These are phyloP conservation scores for Hymenotorrendiella dingleyae DNA, from an alignment of 2,329 filamentous ascomycete species.

Conservation along the genomic window DNA sequence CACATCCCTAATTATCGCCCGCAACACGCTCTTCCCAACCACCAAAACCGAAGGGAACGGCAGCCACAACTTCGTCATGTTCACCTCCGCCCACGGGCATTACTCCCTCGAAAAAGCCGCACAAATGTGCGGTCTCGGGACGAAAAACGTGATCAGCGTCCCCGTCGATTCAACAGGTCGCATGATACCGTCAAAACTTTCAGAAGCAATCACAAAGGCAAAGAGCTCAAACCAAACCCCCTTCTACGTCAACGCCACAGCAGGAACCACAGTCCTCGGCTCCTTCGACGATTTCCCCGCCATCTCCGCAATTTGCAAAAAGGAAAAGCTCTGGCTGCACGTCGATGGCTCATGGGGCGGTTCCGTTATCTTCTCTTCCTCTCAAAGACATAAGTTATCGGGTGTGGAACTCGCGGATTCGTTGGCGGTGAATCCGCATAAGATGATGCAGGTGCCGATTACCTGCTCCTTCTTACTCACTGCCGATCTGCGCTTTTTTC, in stretches of 20 bases:
- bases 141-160: conserved; percentile 64
- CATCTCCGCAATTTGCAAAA: conserved; percentile 64
- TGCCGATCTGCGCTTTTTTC: conserved; percentile 69
- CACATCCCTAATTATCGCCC: conserved; percentile 78
- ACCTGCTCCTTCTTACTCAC: conserved; percentile 87
- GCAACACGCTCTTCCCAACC: conserved; percentile 76
- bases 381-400: conserved; percentile 56
- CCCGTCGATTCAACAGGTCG: conserved; percentile 66
- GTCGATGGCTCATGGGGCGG: conserved; percentile 92
- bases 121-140: conserved; percentile 82
- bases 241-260: conserved; percentile 92
- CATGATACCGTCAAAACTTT: conserved; percentile 64
- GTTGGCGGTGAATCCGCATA: conserved; percentile 88
- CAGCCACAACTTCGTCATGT: conserved; percentile 64
- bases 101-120: conserved; percentile 94
- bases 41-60: conserved; percentile 71
- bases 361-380: conserved; percentile 68
- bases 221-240: conserved; percentile 68
- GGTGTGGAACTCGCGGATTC: conserved; percentile 73
- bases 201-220: conserved; percentile 54
- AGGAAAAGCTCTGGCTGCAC: conserved; percentile 80
- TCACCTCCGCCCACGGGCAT: conserved; percentile 86
- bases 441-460: conserved; percentile 89
- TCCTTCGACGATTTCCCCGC: conserved; percentile 75
- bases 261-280: conserved; percentile 88